Percentiles rank a stretch among this genome's conserved stretches.
phyloP scores from a whole-genome alignment of 225 moss, liverwort and hornwort genomes.

The Ulota crispa region DNA sequence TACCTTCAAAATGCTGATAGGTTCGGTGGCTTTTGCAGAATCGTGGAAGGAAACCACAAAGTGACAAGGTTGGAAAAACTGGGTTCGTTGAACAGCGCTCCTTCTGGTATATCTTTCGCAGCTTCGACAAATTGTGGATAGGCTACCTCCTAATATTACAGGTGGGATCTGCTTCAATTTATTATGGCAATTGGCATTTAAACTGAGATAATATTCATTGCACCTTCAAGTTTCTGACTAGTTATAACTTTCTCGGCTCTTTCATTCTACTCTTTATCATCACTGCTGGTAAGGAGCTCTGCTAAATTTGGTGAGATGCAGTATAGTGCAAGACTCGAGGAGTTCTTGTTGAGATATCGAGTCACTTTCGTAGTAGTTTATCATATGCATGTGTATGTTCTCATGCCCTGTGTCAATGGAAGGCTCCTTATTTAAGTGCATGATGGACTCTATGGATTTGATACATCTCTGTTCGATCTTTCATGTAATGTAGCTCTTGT shows the following conservation, averaged over 20 bases:
- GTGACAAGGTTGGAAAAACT: constrained; percentile 69
- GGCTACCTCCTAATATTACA: constrained; percentile 77
- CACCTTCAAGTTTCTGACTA: not conserved
- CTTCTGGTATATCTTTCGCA: constrained; percentile 85
- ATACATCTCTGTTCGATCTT: not conserved
- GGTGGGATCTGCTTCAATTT: constrained; percentile 44
- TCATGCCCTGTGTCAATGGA: not conserved
- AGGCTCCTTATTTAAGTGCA: constrained; percentile 2
- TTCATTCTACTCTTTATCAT: not conserved
- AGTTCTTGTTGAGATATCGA: not conserved
- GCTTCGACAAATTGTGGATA: constrained; percentile 90
- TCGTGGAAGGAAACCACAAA: constrained; percentile 46
- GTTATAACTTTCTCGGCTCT: not conserved
- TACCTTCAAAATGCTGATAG: constrained; percentile 13
- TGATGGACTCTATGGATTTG: not conserved
- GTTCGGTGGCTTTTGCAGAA: constrained; percentile 40
- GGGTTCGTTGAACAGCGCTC: constrained; percentile 90
- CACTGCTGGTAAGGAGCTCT: constrained; percentile 4
- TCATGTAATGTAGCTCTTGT: not conserved
- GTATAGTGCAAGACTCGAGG: not conserved
- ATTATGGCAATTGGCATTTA: not conserved
- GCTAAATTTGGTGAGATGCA: constrained; percentile 1
- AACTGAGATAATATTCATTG: not conserved
- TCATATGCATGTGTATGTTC: not conserved
- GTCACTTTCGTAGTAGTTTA: not conserved